A percentile compares a stretch with the other conserved stretches of the same genome.
Conservation (phyloP, 768 basidiomycete genomes). For the Tricholoma terreum region DNA sequence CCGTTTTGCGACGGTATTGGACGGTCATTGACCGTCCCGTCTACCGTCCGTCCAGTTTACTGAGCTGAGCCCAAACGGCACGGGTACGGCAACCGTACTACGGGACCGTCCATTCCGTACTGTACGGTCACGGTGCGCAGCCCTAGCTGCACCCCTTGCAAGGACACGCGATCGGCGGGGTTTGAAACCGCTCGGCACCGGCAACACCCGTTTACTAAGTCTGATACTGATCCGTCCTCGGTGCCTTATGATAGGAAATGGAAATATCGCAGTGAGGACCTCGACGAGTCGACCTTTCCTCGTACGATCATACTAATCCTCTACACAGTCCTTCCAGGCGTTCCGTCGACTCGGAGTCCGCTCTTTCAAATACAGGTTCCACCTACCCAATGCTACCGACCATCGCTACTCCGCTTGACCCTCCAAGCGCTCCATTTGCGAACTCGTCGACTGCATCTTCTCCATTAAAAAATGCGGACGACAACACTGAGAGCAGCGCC, state of each 20-base stretch:
- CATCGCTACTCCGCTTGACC: constrained; percentile 14
- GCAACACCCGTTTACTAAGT: no score
- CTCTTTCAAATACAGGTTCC: constrained; percentile 17
- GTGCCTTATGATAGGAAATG: neutral
- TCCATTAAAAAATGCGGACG: constrained; percentile 7
- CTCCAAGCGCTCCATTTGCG: constrained; percentile 15
- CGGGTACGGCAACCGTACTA: no score
- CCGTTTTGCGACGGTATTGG: no score
- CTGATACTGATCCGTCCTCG: constrained; percentile 1
- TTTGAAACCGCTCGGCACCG: no score
- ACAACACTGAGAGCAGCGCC: constrained; percentile 11
- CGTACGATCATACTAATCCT: neutral
- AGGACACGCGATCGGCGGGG: no score
- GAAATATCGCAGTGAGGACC: neutral
- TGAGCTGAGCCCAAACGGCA: no score
- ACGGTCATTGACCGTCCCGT: no score
- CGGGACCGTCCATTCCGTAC: no score
- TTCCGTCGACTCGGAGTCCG: constrained; percentile 20
- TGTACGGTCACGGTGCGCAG: no score
- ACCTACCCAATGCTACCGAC: constrained; percentile 17
- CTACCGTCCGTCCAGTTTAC: no score
- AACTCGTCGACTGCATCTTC: constrained; percentile 6
- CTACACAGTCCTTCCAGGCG: constrained; percentile 14
- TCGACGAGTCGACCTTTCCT: no score
- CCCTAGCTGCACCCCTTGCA: no score